Conservation (phyloP, 768 basidiomycete genomes). For the Boletus sp. region DNA sequence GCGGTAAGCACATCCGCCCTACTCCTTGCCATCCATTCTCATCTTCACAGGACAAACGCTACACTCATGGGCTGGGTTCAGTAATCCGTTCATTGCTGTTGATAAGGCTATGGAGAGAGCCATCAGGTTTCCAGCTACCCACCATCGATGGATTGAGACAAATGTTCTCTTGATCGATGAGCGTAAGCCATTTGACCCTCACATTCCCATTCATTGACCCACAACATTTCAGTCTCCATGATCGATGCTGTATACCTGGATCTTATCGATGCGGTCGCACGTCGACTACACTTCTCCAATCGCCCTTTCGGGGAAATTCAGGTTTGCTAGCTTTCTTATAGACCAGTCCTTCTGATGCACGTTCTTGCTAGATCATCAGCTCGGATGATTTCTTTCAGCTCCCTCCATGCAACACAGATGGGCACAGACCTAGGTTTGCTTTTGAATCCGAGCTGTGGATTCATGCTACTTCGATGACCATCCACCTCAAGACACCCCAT, state of each 20-base stretch:
- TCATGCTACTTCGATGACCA: neutral
- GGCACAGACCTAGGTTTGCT: neutral
- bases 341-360: neutral
- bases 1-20: neutral
- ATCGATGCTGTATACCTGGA: neutral
- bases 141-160: neutral
- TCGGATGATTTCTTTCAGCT: neutral
- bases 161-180: neutral
- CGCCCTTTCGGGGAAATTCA: too few species aligned
- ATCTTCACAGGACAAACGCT: neutral
- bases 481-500: neutral
- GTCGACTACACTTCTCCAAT: neutral
- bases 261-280: neutral
- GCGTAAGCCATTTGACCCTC: neutral
- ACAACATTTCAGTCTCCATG: neutral
- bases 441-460: neutral
- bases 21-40: neutral
- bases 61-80: slow-evolving; percentile 1
- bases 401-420: neutral
- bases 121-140: neutral
- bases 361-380: neutral
- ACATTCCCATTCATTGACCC: too few species aligned
- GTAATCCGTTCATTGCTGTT: neutral
- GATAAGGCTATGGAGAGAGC: neutral
- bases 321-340: too few species aligned